Base-by-base conservation (phyloP, 331 rosid genomes). In the Cydonia oblonga region DNA sequence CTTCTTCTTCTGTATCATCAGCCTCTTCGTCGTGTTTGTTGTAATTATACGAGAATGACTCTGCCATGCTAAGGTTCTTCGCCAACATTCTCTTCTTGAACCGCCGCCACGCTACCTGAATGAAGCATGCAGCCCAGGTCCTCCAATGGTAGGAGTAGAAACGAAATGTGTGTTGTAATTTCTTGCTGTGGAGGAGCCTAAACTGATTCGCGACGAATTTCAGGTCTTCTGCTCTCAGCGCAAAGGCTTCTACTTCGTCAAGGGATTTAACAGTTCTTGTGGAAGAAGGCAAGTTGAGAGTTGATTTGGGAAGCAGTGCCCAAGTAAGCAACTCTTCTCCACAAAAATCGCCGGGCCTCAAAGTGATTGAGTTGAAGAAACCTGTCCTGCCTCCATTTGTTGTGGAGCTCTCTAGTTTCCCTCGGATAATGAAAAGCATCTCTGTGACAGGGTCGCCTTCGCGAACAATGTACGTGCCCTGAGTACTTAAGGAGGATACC, bases 61-160 rank as follows among this genome's bases (percentile, higher is more conserved):
- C 91, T 46, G 58, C 72, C 76, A 81, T 63, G 77, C 95, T 87
- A 46, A 89, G 97, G 51, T 76, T 83, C 80, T 76, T 81, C 5
- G 88, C 90, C 30, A 89, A 28, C 66, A 23, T 56, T 69, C 91
- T 73, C 81, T 88, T 89, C 83, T 85, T 89, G 85, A 72, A 77
- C 32, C 91, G 84, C 53, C 86, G 93, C 98, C 97, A 93, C 0
- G 91, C 95, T 12, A 81, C 90, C 76, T 93, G 97, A 72, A 93
- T 86, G 89, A 90, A 89, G 80, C 98, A 93, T 18, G 96, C 86
- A 8, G 92, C 97, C 98, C 98, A 90, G 7, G 98, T 93, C 68
- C 96, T 89, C 98, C 98, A 93, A 25, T 90, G 98, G 79, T 90
- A 32, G 19, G 98, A 93, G 86, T 90, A 93, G 88, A 89, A 90